A percentile compares a stretch with the other conserved stretches of the same genome.
Evolutionary conservation across 805 yeast genomes (phyloP).

Genomic region (Hanseniaspora valbyensis): DNA sequence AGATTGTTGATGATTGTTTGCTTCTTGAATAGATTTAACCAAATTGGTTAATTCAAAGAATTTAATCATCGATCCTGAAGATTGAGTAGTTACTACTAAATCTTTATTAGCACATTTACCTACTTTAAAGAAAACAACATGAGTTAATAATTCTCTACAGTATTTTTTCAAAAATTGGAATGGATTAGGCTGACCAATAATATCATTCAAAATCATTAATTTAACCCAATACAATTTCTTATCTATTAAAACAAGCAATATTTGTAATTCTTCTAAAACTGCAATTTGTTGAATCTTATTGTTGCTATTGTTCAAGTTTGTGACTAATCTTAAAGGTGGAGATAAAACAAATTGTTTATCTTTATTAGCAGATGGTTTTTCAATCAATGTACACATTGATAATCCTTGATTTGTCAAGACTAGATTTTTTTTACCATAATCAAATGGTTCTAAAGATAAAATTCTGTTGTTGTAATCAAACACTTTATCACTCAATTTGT

Average conservation of each 20-base stretch:
- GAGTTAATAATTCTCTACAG: conserved; percentile 72
- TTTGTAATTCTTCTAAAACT: conserved; percentile 81
- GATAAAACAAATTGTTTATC: conserved; percentile 47
- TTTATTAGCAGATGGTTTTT: conserved; percentile 33
- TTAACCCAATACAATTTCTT: conserved; percentile 70
- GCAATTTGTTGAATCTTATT: conserved; percentile 78
- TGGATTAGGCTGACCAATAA: conserved; percentile 24
- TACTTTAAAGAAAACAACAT: conserved; percentile 79
- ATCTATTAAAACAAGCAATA: conserved; percentile 70
- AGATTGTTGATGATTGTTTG: background rate
- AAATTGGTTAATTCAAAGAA: conserved; percentile 87
- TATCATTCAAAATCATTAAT: conserved; percentile 45
- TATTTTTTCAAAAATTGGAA: conserved; percentile 42
- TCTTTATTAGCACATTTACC: conserved; percentile 87
- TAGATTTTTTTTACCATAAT: conserved; percentile 81
- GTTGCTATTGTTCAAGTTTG: conserved; percentile 32
- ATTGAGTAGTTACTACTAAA: conserved; percentile 78
- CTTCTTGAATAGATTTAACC: conserved; percentile 12
- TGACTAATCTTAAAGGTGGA: conserved; percentile 62
- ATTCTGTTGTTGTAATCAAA: conserved; percentile 67
- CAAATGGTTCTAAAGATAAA: conserved; percentile 86
- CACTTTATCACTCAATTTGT: conserved; percentile 61
- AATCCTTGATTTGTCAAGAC: conserved; percentile 91
- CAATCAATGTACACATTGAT: conserved; percentile 58
- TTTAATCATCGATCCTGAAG: conserved; percentile 68